These are phyloP conservation scores for Aspergillus japonicus DNA, from an alignment of 2,329 filamentous ascomycete genomes.

Conservation along the genomic window DNA sequence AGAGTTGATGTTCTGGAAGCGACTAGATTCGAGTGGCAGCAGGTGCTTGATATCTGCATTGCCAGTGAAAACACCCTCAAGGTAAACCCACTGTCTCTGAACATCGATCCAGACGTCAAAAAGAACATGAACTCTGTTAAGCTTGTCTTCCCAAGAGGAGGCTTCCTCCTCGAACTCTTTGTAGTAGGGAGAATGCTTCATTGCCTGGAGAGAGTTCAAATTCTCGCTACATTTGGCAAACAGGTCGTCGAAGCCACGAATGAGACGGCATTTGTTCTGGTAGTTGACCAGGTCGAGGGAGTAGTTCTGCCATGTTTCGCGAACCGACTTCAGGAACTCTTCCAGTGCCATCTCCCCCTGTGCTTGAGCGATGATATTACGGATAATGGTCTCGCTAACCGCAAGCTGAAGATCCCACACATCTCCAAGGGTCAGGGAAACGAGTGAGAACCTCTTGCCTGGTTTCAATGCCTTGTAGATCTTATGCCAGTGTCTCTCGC, in stretches of 20 bases:
- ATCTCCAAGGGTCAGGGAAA: constrained; percentile 94
- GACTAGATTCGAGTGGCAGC: constrained; percentile 89
- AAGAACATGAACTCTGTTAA: constrained; percentile 93
- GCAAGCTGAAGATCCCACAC: constrained; percentile 96
- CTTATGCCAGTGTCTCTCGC: constrained; percentile 94
- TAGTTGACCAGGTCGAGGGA: constrained; percentile 92
- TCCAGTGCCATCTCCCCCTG: constrained; percentile 98
- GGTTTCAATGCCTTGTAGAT: constrained; percentile 96
- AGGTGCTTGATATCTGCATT: constrained; percentile 99
- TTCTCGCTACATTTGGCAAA: constrained; percentile 99
- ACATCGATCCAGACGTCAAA: constrained; percentile 99
- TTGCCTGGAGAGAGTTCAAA: constrained; percentile 93
- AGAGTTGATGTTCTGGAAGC: constrained; percentile 99
- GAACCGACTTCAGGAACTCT: constrained; percentile 93
- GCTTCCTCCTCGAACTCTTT: constrained; percentile 99
- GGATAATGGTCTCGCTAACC: constrained; percentile 81
- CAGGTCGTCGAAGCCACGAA: constrained; percentile 95
- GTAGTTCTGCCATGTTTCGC: constrained; percentile 96
- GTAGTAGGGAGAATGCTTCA: constrained; percentile 98
- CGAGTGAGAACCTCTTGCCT: constrained; percentile 87
- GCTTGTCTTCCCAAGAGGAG: constrained; percentile 92
- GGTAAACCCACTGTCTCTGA: constrained; percentile 99
- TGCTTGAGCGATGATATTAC: constrained; percentile 90
- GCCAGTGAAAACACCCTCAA: constrained; percentile 97
- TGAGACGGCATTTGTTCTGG: constrained; percentile 95